These are phyloP conservation scores for Talinum fruticosum DNA, from an alignment of 148 eudicot genomes.

Conservation along the genomic window DNA sequence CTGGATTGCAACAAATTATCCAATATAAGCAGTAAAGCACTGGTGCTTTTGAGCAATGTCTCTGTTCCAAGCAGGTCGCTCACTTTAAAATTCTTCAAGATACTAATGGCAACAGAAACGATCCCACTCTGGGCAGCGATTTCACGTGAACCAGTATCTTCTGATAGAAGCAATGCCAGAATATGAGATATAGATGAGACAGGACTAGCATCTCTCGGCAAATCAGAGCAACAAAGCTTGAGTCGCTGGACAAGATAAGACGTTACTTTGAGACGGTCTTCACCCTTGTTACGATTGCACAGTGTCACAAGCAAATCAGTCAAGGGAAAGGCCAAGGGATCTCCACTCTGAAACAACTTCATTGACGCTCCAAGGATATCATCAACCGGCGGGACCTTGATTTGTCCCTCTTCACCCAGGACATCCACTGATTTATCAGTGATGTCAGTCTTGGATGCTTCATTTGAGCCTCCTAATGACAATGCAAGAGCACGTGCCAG, in stretches of 20 bases:
- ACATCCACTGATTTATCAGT: conserved; percentile 59
- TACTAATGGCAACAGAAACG: conserved; percentile 51
- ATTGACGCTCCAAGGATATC: conserved; percentile 73
- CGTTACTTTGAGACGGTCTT: conserved; percentile 74
- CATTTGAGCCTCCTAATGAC: conserved; percentile 80
- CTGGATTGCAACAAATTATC: conserved; percentile 80
- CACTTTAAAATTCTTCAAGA: conserved; percentile 50
- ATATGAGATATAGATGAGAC: conserved; percentile 79
- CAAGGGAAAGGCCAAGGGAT: conserved; percentile 74
- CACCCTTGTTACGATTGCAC: conserved; percentile 83
- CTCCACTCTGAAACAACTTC: conserved; percentile 78
- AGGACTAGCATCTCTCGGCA: conserved; percentile 58
- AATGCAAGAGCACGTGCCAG: conserved; percentile 90
- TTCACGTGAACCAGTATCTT: conserved; percentile 74
- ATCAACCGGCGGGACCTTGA: conserved; percentile 77
- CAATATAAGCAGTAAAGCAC: conserved; percentile 84
- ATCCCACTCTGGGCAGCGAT: conserved; percentile 73
- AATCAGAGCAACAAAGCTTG: conserved; percentile 59
- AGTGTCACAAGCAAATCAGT: conserved; percentile 85
- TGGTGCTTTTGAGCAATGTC: conserved; percentile 52
- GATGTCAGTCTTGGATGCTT: conserved; percentile 68
- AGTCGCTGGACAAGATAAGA: conserved; percentile 75
- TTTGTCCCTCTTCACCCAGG: conserved; percentile 54
- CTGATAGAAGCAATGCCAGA: conserved; percentile 79
- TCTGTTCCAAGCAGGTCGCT: conserved; percentile 45